These are phyloP conservation scores for Aureobasidium sp. DNA, from an alignment of 2,329 filamentous ascomycete genomes.

Conservation along the genomic window DNA sequence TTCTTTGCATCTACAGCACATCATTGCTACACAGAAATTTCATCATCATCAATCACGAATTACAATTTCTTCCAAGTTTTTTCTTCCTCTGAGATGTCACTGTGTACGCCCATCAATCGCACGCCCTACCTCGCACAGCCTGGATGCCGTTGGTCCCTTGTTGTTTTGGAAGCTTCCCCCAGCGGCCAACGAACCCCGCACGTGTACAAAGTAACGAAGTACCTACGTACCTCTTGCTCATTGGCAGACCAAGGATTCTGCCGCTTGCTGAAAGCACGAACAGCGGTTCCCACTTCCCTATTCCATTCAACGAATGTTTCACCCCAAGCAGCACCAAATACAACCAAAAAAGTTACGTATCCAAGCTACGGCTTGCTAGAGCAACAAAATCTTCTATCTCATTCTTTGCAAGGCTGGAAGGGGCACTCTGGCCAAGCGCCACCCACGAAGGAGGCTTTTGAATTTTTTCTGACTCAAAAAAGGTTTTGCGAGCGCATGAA, in stretches of 20 bases:
- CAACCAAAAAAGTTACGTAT: not conserved
- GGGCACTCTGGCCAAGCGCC: not conserved
- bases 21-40: not conserved
- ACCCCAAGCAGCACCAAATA: not conserved
- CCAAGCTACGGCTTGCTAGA: too few species aligned
- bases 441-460: not conserved
- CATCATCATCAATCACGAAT: not conserved
- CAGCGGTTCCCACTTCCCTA: not conserved
- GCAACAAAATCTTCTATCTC: not conserved
- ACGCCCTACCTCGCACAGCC: conserved; percentile 4
- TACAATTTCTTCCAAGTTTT: not conserved
- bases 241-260: not conserved
- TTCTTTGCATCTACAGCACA: not conserved
- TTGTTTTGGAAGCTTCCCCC: not conserved
- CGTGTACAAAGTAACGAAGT: conserved; percentile 1
- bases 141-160: not conserved
- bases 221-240: not conserved
- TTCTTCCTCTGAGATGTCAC: not conserved
- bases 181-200: conserved; percentile 10
- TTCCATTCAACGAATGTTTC: not conserved
- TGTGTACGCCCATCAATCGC: not conserved
- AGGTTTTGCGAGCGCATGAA: not conserved
- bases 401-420: not conserved
- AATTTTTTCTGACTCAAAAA: not conserved
- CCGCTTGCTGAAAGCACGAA: not conserved